Evolutionary conservation across 1,284 basidiomycete genomes (phyloP).

Genomic region (Ustilago hordei): DNA sequence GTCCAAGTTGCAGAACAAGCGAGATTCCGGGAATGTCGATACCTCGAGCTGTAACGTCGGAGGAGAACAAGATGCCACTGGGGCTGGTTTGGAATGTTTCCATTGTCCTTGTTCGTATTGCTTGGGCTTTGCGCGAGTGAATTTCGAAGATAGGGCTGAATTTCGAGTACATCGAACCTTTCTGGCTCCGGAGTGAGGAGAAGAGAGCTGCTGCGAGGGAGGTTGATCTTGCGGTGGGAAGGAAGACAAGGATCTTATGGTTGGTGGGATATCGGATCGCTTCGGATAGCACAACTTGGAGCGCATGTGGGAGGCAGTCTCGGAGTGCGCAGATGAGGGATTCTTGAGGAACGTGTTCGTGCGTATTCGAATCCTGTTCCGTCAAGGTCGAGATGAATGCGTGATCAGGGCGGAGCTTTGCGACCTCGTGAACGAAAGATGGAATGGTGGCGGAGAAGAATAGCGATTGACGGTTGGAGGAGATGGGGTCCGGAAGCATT

Average conservation of each 20-base stretch:
- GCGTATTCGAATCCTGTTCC: conserved; percentile 77
- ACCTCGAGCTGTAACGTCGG: conserved; percentile 90
- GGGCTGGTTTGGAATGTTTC: conserved; percentile 73
- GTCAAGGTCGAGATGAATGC: conserved; percentile 76
- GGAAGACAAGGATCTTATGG: conserved; percentile 72
- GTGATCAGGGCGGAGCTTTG: conserved; percentile 71
- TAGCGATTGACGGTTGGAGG: conserved; percentile 71
- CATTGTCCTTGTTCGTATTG: conserved; percentile 49
- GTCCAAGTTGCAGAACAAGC: conserved; percentile 75
- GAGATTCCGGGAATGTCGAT: conserved; percentile 73
- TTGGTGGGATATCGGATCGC: conserved; percentile 49
- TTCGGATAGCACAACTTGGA: conserved; percentile 70
- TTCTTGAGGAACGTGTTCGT: conserved; percentile 77
- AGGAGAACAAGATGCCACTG: conserved; percentile 80
- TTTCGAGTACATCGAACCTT: conserved; percentile 21
- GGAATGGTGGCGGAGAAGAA: conserved; percentile 73
- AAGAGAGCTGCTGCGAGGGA: conserved; percentile 73
- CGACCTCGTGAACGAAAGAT: conserved; percentile 69
- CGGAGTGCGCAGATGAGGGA: conserved; percentile 35
- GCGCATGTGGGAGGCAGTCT: conserved; percentile 72
- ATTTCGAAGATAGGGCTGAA: conserved; percentile 51
- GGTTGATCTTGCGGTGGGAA: conserved; percentile 78
- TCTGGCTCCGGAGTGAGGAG: conserved; percentile 26
- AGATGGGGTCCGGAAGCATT: conserved; percentile 66
- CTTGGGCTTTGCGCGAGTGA: conserved; percentile 57